Conservation (phyloP, 306 rosid genomes). For the Bauhinia variegata region DNA sequence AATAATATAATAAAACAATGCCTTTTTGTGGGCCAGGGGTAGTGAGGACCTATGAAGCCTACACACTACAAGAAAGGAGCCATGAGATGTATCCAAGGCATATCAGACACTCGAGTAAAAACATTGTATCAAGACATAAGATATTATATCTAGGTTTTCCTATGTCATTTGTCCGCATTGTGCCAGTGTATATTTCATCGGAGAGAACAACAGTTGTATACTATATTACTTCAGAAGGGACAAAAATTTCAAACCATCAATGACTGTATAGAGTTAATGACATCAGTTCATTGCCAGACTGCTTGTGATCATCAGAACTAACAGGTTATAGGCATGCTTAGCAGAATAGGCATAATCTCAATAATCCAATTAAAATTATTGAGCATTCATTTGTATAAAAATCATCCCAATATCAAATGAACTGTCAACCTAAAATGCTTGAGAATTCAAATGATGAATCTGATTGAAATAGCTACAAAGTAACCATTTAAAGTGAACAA, state of each 20-base stretch:
- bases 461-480: constrained; percentile 17
- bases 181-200: too few relatives aligned
- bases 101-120: too few relatives aligned
- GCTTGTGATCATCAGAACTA: background rate
- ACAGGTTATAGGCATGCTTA: background rate
- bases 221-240: background rate
- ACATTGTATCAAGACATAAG: too few relatives aligned
- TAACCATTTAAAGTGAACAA: constrained; percentile 7
- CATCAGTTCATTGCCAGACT: constrained; percentile 5
- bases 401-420: background rate
- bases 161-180: too few relatives aligned
- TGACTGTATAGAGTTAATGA: background rate
- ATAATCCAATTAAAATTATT: constrained; percentile 15
- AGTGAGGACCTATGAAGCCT: too few relatives aligned
- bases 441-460: constrained; percentile 3
- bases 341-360: constrained; percentile 20
- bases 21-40: too few relatives aligned
- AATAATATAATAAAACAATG: background rate
- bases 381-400: too few relatives aligned
- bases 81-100: too few relatives aligned
- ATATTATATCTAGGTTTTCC: too few relatives aligned
- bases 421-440: constrained; percentile 12
- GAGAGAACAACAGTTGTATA: constrained; percentile 1
- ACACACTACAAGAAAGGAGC: too few relatives aligned
- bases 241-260: constrained; percentile 1